Percentiles rank a stretch among this genome's conserved stretches.
Evolutionary conservation across 768 basidiomycete species (phyloP).

Genomic region (Amanita pseudoporphyria): DNA sequence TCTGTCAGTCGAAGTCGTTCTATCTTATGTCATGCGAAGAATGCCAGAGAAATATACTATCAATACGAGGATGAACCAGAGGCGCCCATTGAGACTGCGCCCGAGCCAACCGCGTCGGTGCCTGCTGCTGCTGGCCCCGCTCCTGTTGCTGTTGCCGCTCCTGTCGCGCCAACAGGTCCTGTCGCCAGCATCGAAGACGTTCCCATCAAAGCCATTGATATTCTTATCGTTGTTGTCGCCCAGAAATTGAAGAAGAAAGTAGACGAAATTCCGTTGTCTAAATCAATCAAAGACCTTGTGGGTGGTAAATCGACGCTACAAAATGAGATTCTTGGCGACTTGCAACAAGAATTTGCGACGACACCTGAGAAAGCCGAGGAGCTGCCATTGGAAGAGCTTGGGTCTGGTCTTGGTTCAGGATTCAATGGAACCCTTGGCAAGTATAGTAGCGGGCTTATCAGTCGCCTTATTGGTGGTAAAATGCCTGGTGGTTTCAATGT

Average conservation of each 20-base stretch:
- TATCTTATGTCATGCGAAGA: conserved; percentile 92
- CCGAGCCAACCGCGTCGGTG: conserved; percentile 24
- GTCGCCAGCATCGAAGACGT: conserved; percentile 79
- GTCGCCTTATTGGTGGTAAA: conserved; percentile 88
- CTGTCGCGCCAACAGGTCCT: conserved; percentile 45
- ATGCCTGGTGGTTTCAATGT: conserved; percentile 99
- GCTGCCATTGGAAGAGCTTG: conserved; percentile 91
- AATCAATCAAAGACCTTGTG: conserved; percentile 97
- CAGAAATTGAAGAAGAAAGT: conserved; percentile 98
- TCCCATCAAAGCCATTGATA: conserved; percentile 86
- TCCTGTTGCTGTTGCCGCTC: conserved; percentile 29
- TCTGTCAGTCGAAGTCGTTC: conserved; percentile 68
- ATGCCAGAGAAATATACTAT: conserved; percentile 96
- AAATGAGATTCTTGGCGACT: conserved; percentile 96
- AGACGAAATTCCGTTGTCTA: conserved; percentile 79
- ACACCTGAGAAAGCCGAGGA: conserved; percentile 99
- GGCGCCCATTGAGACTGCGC: conserved; percentile 28
- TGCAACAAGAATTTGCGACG: conserved; percentile 89
- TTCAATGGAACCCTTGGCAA: conserved; percentile 88
- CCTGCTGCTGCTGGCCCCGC: conserved; percentile 31
- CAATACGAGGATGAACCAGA: conserved; percentile 85
- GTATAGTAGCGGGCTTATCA: conserved; percentile 83
- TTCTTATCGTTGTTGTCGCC: conserved; percentile 81
- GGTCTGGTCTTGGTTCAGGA: conserved; percentile 71
- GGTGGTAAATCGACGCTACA: conserved; percentile 98